Evolutionary conservation across 441 rosid genomes (phyloP).

Genomic region (Metrosideros polymorpha): DNA sequence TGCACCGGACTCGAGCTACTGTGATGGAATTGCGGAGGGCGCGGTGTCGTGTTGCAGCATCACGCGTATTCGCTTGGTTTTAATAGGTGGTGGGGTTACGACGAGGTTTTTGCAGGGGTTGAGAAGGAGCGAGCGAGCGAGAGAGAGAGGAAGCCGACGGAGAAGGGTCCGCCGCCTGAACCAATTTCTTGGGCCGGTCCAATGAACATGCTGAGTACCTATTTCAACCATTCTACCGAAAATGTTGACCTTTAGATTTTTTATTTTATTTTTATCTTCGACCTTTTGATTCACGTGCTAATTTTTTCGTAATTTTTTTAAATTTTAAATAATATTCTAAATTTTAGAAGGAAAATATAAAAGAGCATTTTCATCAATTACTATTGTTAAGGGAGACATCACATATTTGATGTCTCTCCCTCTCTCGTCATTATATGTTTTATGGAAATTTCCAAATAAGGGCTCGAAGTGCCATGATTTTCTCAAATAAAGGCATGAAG

Average conservation of each 20-base stretch:
- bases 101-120: neutral
- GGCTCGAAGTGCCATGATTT: too few species aligned
- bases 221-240: neutral
- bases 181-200: neutral
- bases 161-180: neutral
- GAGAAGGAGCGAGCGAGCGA: neutral
- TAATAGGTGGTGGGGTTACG: neutral
- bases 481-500: too few species aligned
- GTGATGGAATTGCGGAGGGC: neutral
- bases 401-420: neutral
- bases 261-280: too few species aligned
- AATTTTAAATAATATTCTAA: neutral
- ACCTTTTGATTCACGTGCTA: neutral
- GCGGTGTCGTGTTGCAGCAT: neutral
- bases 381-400: neutral
- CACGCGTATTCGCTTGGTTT: neutral
- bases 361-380: neutral
- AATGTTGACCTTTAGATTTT: too few species aligned
- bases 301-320: neutral
- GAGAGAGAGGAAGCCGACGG: neutral
- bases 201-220: neutral
- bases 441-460: too few species aligned
- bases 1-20: neutral
- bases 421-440: neutral
- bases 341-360: neutral